Evolutionary conservation across 1,284 basidiomycete genomes (phyloP), one percentile per base, ranked within the genome.

Genomic region (Coniferiporia sulphurascens): DNA sequence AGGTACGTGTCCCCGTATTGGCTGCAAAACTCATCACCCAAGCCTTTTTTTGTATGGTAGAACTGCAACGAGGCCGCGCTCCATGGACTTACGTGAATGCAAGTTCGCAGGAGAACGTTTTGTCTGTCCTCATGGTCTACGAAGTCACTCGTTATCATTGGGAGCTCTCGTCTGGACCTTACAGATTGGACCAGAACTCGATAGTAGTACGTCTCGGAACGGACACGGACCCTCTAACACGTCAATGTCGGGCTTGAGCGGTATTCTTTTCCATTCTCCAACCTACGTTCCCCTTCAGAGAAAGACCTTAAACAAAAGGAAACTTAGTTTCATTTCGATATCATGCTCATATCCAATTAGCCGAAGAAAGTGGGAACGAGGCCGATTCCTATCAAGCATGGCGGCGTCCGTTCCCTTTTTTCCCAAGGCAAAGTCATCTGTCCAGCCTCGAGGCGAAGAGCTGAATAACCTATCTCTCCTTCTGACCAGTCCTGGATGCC

Each of bases 1-100:
- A 36, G 13, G 50, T 48, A 32, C 50, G 22, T 13, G 19, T 41
- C 54, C 27, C 49, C 52, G 44, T 41, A 49, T 41, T 48, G 19
- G 50, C 53, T 53, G 62, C 75, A 72, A 70, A 52, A 48, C 58
- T 27, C 27, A 27, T 27, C 27, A 3, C 27, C 27, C 27, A 27
- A 27, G 27, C 27, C 43, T 52, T 58, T 13, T 52, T 61, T 41
- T 59, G 15, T 15, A 41, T 41, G 9, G 15, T 15, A 8, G 38
- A 41, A 41, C 12, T 15, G 13, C 51, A 52, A 53, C 41, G 51
- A 48, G 51, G 51, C 34, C 10, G 34, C n/a, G 19, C 17, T 48
- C 48, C 41, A 36, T 46, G 27, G 38, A 19, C 13, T 6, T 8
- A 46, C n/a, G 44, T 8, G 19, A 3, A 46, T 9, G 12, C 17